These are phyloP conservation scores for Trichosporon coremiiforme DNA, from an alignment of 1,284 basidiomycete genomes.

Conservation along the genomic window DNA sequence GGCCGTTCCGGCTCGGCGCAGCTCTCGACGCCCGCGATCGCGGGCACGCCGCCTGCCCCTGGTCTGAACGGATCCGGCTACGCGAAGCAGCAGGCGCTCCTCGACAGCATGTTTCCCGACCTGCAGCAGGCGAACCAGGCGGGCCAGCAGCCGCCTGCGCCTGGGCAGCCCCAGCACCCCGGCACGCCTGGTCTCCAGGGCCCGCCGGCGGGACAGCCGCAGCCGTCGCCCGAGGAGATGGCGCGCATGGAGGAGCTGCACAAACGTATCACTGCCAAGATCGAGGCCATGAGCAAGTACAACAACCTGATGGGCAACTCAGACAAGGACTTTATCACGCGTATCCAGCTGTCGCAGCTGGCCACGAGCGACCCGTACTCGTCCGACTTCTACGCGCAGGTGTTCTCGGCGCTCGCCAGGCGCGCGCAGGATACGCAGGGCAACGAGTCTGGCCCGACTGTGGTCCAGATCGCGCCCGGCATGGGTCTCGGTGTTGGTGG, in stretches of 20 bases:
- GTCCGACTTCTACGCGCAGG: conserved; percentile 98
- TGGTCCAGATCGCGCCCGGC: conserved; percentile 73
- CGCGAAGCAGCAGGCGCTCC: conserved; percentile 45
- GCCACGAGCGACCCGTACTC: conserved; percentile 95
- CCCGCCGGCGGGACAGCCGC: conserved; percentile 19
- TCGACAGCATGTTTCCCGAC: conserved; percentile 55
- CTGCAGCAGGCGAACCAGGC: conserved; percentile 37
- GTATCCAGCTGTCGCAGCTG: conserved; percentile 97
- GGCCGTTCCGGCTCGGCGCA: conserved; percentile 4
- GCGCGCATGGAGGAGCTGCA: conserved; percentile 45
- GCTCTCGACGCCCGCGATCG: conserved; percentile 5
- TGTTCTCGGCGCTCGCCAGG: conserved; percentile 80
- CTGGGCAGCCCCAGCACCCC: conserved; percentile 33
- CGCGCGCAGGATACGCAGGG: conserved; percentile 68
- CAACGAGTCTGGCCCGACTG: conserved; percentile 63
- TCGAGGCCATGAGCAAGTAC: conserved; percentile 73
- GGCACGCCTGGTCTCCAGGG: conserved; percentile 25
- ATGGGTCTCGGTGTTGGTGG: conserved; percentile 80
- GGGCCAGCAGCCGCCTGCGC: conserved; percentile 27
- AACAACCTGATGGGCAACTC: conserved; percentile 91
- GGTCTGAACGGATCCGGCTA: conserved; percentile 44
- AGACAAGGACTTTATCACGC: conserved; percentile 99
- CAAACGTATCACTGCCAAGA: conserved; percentile 47
- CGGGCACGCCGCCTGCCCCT: conserved; percentile 35
- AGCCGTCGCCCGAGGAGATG: conserved; percentile 46